Conservation (phyloP, 768 basidiomycete species). For the Hortiboletus campestris region DNA sequence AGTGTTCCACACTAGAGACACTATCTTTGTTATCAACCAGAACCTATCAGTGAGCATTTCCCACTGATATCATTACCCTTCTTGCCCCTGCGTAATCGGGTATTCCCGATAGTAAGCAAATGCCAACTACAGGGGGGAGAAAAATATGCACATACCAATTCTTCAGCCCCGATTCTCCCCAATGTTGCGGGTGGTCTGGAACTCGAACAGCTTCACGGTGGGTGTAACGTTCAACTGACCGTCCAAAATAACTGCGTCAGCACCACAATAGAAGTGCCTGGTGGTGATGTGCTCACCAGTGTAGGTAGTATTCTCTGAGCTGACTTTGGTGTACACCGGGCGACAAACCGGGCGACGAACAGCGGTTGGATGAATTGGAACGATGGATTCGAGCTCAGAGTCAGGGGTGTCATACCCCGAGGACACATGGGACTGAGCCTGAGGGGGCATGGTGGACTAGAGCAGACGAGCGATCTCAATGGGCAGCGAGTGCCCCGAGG, state of each 20-base stretch:
- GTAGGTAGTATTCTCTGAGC: slow-evolving; percentile 79
- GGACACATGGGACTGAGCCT: slow-evolving; percentile 27
- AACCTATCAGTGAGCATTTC: no score
- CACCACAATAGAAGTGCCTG: slow-evolving; percentile 78
- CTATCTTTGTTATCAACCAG: no score
- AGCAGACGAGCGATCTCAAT: slow-evolving; percentile 33
- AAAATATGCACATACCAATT: slow-evolving; percentile 69
- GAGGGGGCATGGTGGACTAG: slow-evolving; percentile 49
- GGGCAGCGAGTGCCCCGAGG: slow-evolving; percentile 38
- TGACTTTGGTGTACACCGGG: slow-evolving; percentile 70
- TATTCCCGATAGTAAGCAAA: no score
- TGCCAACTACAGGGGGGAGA: slow-evolving; percentile 1
- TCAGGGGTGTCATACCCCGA: slow-evolving; percentile 74
- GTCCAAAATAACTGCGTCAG: slow-evolving; percentile 63
- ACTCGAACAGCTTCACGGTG: slow-evolving; percentile 78
- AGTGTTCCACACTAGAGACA: no score
- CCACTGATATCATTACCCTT: no score
- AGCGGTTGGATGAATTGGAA: slow-evolving; percentile 82
- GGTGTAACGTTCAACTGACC: slow-evolving; percentile 81
- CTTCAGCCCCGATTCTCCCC: slow-evolving; percentile 42
- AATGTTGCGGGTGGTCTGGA: slow-evolving; percentile 84
- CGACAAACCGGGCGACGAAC: slow-evolving; percentile 48
- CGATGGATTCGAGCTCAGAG: slow-evolving; percentile 63
- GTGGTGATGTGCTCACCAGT: slow-evolving; percentile 80
- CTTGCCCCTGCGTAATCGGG: no score